A percentile compares a stretch with the other conserved stretches of the same genome.
Evolutionary conservation across 345 rosid species (phyloP).

Genomic region (Bruguiera gymnorhiza): DNA sequence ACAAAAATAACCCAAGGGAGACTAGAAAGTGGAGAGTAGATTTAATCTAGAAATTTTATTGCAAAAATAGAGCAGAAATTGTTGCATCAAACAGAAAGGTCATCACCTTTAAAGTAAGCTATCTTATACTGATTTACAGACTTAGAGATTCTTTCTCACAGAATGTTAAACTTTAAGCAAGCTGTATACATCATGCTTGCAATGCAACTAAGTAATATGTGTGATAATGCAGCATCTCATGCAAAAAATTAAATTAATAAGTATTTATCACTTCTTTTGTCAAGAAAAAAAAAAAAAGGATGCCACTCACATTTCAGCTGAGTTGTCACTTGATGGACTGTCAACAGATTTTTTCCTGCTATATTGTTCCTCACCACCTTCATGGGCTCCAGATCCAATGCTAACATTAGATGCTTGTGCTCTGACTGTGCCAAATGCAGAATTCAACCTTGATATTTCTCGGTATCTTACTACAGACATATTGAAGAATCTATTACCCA

Average conservation of each 20-base stretch:
- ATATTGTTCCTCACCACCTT: slow-evolving; percentile 49
- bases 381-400: slow-evolving; percentile 66
- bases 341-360: slow-evolving; percentile 35
- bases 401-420: slow-evolving; percentile 62
- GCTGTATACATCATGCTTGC: too few species aligned
- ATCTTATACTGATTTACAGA: too few species aligned
- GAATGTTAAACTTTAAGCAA: too few species aligned
- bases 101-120: too few species aligned
- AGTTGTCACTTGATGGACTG: slow-evolving; percentile 37
- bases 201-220: neutral
- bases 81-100: too few species aligned
- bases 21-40: neutral
- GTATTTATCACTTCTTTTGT: neutral
- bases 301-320: slow-evolving; percentile 57
- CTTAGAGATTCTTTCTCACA: too few species aligned
- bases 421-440: slow-evolving; percentile 33
- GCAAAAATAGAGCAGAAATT: too few species aligned
- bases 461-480: slow-evolving; percentile 65
- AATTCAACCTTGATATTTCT: slow-evolving; percentile 38
- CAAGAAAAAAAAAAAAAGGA: neutral
- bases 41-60: too few species aligned
- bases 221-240: neutral
- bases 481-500: slow-evolving; percentile 16
- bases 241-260: neutral
- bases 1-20: neutral